Conservation (phyloP, 2,329 filamentous ascomycete genomes). For the Endoconidiophora polonica region DNA sequence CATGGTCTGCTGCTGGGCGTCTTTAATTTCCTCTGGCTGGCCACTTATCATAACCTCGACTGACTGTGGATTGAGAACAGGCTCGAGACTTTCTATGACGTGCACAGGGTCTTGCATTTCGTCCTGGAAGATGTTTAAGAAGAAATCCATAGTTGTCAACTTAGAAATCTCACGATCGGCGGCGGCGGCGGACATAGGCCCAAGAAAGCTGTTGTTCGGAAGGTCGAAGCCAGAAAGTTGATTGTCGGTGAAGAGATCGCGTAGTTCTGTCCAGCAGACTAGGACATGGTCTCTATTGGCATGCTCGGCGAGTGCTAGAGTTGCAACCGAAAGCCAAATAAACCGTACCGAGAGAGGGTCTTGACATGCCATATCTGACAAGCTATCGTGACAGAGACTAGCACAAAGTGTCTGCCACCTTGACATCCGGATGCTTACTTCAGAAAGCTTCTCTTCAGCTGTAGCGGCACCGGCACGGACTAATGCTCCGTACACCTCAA, state of each 20-base stretch:
- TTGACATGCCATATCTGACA: conserved; percentile 13
- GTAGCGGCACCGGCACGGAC: conserved; percentile 8
- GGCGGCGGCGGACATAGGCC: conserved; percentile 65
- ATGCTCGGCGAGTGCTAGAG: conserved; percentile 34
- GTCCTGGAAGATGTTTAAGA: conserved; percentile 73
- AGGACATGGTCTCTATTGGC: conserved; percentile 39
- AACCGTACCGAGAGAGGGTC: conserved; percentile 33
- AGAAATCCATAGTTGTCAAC: conserved; percentile 92
- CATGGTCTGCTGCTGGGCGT: conserved; percentile 15
- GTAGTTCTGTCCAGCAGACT: conserved; percentile 40
- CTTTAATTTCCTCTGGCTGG: background rate
- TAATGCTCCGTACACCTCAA: conserved; percentile 37
- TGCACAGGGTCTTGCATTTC: conserved; percentile 64
- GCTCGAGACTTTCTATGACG: conserved; percentile 83
- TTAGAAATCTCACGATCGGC: conserved; percentile 84
- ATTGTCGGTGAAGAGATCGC: conserved; percentile 31
- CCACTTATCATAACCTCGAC: conserved; percentile 23
- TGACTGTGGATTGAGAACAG: conserved; percentile 62
- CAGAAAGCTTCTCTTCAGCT: conserved; percentile 4
- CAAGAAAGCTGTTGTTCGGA: conserved; percentile 77
- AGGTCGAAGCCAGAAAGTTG: conserved; percentile 37
- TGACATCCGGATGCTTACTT: conserved; percentile 3
- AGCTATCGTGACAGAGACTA: conserved; percentile 6
- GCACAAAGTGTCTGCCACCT: conserved; percentile 9
- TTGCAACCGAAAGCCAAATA: conserved; percentile 39